Conservation (phyloP, 2,329 filamentous ascomycete genomes). For the Chaetomiaceae sp. region DNA sequence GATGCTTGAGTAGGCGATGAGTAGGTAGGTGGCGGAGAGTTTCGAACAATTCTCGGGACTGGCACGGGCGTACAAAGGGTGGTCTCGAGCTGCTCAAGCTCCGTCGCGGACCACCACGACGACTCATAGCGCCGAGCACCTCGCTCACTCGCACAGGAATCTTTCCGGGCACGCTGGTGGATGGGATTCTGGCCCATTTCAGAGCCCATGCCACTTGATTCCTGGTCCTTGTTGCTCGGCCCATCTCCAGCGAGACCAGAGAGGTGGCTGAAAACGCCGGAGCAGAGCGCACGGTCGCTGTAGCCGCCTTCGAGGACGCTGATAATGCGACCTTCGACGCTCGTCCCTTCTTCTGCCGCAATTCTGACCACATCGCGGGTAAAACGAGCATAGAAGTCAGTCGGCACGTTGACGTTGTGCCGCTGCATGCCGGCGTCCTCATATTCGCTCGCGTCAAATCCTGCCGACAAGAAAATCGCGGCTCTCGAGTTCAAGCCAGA, state of each 20-base stretch:
- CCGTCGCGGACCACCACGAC: slow-evolving; percentile 64
- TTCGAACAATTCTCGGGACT: slow-evolving; percentile 51
- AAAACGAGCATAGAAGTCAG: slow-evolving; percentile 90
- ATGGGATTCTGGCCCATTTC: slow-evolving; percentile 56
- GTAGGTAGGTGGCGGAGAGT: slow-evolving; percentile 64
- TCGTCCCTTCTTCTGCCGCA: slow-evolving; percentile 71
- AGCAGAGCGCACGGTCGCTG: slow-evolving; percentile 83
- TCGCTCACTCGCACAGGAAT: slow-evolving; percentile 31
- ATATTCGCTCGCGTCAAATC: slow-evolving; percentile 96
- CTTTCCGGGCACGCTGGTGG: slow-evolving; percentile 34
- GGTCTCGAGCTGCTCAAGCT: slow-evolving; percentile 66
- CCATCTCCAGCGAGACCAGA: slow-evolving; percentile 68
- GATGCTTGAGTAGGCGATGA: slow-evolving; percentile 86
- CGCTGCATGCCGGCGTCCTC: slow-evolving; percentile 91
- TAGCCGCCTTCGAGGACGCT: slow-evolving; percentile 96
- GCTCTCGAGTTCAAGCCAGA: slow-evolving; percentile 65
- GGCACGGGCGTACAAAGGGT: slow-evolving; percentile 47
- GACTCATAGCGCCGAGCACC: slow-evolving; percentile 54
- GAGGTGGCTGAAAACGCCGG: slow-evolving; percentile 84
- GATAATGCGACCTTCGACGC: slow-evolving; percentile 78
- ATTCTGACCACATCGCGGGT: slow-evolving; percentile 80
- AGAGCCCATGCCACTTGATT: slow-evolving; percentile 45
- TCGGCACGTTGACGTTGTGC: slow-evolving; percentile 92
- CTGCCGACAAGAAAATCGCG: slow-evolving; percentile 90
- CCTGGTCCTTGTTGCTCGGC: slow-evolving; percentile 37